Base-by-base conservation (phyloP, 805 yeast genomes). In the Phaffomyces thermotolerans region DNA sequence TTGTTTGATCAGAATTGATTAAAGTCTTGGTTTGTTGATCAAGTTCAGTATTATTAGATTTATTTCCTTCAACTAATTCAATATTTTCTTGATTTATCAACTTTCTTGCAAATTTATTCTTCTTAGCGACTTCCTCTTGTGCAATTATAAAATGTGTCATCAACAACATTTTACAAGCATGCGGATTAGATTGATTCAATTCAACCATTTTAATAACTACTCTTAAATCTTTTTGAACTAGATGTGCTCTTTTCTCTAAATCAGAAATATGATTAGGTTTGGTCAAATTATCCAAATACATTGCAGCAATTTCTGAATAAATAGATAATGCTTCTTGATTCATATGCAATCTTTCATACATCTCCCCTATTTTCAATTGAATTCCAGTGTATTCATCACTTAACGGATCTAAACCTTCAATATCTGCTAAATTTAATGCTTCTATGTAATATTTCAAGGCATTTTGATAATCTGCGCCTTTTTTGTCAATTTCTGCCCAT, bases 381-480 rank as follows among this genome's bases (percentile, higher is more conserved):
- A 91, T 77, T 0, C 97, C 96, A 0, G 97, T 90, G 60, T 85
- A 90, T 56, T 85, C 91, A 56, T 87, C 93, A 44, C 78, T 70
- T 29, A 84, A 53, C 10, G 73, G 73, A 48, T 77, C 75, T 65
- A 87, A 59, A 0, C 70, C 71, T 37, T 78, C 63, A 24, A 71
- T 66, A 32, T 79, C 73, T 34, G 88, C 81, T 48, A 76, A 72
- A 25, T 77, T 70, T 24, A 89, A 64, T 0, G 95, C 95, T 50
- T 82, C 81, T 36, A 86, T 72, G 62, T 90, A 91, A 52, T 73
- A 70, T 45, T 75, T 73, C 46, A 88, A 66, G 0, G 97, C 95
- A 47, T 76, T 67, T 42, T 73, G 69, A 62, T 75, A 83, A 58
- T 85, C 84, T 40, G 69, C 68, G 8, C 62, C 57, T 17, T 65